Evolutionary conservation across 2,329 filamentous ascomycete species (phyloP).

Genomic region (Pestalotiopsis sp.): DNA sequence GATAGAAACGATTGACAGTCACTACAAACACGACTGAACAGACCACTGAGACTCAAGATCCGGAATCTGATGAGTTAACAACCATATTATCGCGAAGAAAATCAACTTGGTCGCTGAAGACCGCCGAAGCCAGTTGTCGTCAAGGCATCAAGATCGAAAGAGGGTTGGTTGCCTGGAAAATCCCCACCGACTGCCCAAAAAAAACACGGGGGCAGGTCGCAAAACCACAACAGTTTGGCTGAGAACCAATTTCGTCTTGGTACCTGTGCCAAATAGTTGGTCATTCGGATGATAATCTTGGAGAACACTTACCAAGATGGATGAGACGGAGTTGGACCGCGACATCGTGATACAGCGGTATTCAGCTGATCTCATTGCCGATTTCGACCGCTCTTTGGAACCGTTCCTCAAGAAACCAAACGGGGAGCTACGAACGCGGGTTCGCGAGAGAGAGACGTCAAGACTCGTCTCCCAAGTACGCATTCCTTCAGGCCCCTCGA

Average conservation of each 20-base stretch:
- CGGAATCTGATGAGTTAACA: background rate
- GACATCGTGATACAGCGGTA: slow-evolving; percentile 65
- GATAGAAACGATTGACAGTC: background rate
- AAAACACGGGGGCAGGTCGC: background rate
- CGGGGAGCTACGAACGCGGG: slow-evolving; percentile 50
- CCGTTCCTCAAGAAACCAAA: slow-evolving; percentile 56
- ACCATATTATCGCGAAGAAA: background rate
- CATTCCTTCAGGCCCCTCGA: slow-evolving; percentile 19
- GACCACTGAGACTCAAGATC: background rate
- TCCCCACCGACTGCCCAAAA: background rate
- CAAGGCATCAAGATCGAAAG: background rate
- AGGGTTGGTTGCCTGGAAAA: slow-evolving; percentile 7
- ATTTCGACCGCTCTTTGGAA: slow-evolving; percentile 56
- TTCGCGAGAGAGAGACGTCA: slow-evolving; percentile 51
- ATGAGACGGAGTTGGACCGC: slow-evolving; percentile 60
- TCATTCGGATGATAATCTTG: background rate
- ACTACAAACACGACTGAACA: background rate
- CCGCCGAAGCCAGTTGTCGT: background rate
- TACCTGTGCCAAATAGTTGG: background rate
- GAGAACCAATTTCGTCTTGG: background rate
- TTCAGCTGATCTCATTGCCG: slow-evolving; percentile 60
- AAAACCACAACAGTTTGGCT: background rate
- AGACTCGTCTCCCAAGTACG: slow-evolving; percentile 50
- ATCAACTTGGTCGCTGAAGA: background rate
- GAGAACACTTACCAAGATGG: slow-evolving; percentile 46